Conservation (phyloP, 1,139 yeast species). For the Debaryomyces coudertii region DNA sequence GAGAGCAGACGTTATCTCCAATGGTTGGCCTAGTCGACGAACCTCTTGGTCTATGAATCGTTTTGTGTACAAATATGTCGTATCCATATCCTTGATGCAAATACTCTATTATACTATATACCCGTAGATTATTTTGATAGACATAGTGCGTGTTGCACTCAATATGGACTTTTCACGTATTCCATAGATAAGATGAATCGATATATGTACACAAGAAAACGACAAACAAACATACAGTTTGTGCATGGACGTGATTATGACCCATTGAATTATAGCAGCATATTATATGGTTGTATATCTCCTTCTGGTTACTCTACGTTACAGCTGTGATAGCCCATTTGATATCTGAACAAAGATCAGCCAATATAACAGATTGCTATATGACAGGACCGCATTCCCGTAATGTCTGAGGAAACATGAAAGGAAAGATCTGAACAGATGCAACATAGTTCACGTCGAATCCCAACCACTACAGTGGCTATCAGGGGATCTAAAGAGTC, state of each 20-base stretch:
- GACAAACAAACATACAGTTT: no score
- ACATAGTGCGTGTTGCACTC: slow-evolving; percentile 3
- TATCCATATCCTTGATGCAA: slow-evolving; percentile 16
- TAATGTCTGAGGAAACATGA: no score
- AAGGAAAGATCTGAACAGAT: no score
- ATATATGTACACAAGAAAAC: not conserved
- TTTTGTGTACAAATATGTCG: slow-evolving; percentile 32
- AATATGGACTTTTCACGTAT: not conserved
- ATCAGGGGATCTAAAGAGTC: not conserved
- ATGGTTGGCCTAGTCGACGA: slow-evolving; percentile 28
- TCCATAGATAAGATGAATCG: not conserved
- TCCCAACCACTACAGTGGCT: no score
- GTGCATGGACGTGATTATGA: no score
- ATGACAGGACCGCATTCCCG: no score
- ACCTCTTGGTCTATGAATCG: slow-evolving; percentile 34
- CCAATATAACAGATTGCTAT: no score
- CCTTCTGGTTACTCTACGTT: no score
- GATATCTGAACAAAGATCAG: no score
- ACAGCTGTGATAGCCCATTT: no score
- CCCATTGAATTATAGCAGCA: no score
- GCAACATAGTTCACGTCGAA: not conserved
- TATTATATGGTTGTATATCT: no score
- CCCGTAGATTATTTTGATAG: not conserved
- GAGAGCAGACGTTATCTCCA: slow-evolving; percentile 21
- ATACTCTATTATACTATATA: not conserved